phyloP scores from a whole-genome alignment of 495 filamentous ascomycete species.

The Sordaria brevicollis region DNA sequence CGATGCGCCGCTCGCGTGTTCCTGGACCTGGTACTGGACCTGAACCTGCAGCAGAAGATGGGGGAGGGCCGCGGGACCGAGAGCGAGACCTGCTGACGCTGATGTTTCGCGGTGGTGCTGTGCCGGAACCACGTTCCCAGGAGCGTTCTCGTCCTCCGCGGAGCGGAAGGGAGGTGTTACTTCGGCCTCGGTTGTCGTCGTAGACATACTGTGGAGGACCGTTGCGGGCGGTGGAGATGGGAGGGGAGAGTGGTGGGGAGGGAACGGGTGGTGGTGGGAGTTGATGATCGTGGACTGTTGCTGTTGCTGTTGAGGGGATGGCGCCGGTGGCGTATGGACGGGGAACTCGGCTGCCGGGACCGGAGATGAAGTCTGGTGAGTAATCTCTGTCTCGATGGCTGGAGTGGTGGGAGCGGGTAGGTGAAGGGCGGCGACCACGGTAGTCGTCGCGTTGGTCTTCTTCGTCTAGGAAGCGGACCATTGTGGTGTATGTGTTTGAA shows the following conservation, averaged over 20 bases:
- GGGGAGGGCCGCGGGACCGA: not conserved
- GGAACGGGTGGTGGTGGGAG: constrained; percentile 1
- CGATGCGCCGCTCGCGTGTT: not conserved
- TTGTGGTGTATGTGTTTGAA: not conserved
- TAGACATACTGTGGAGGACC: not conserved
- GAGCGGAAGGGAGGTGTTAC: not conserved
- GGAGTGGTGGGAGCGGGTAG: not conserved
- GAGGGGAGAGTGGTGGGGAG: not conserved
- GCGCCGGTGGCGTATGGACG: not conserved
- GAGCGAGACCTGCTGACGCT: not conserved
- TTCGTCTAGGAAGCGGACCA: not conserved
- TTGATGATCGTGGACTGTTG: too few relatives aligned
- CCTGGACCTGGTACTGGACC: not conserved
- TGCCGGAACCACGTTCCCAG: not conserved
- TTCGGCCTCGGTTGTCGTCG: not conserved
- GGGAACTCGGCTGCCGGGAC: not conserved
- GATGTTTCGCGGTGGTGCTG: not conserved
- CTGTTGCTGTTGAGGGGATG: not conserved
- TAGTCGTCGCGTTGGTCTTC: not conserved
- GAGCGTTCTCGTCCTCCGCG: not conserved
- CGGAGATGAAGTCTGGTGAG: constrained; percentile 1
- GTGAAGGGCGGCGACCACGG: not conserved
- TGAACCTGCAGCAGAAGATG: too few relatives aligned
- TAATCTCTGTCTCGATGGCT: not conserved
- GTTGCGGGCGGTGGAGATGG: not conserved